Evolutionary conservation across 306 rosid genomes (phyloP), one percentile per base, ranked within the genome.

Genomic region (Begonia fuchsioides): DNA sequence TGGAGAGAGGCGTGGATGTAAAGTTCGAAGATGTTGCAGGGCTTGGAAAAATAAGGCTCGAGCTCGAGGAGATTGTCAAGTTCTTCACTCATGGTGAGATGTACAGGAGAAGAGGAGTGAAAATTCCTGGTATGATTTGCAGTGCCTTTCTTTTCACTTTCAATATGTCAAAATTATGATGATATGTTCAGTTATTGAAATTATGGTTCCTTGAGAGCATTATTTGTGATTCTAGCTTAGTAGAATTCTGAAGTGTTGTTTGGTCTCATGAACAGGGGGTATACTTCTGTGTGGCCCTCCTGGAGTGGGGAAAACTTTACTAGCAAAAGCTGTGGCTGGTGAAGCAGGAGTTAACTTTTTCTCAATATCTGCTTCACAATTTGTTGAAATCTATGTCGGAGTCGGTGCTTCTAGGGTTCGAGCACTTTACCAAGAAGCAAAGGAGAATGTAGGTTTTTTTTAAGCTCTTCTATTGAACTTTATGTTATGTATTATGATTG

Each of bases 381-480:
- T 90, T 50, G 95, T 90, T 61, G 97, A 90, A 56, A 90, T 90
- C 66, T 90, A 84, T 46, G 95, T 90, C 10, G 97, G 97, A 48
- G 97, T 90, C 10, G 97, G 97, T 67, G 97, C 97, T 67, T 90
- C 97, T 63, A 93, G 97, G 68, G 97, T 90, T 51, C 78, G 97
- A 59, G 87, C 92, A 47, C 87, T 90, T 15, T 90, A 90, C 67
- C 84, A 84, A 70, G 97, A 90, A 71, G 97, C 95, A 61, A 90
- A 3, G 68, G 97, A 90, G 39, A 79, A 84, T 41, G 97, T 84
- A 80, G 0, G 72, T 51, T 44, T 52, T 16, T 16, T 53, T 53
- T 68, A 20, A 35, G 61, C 65, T 55, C 52, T 51, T 61, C 56
- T 19, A 6, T 47, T 70, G 44, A 17, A 12, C 52, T 19, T 38